Conservation (phyloP, 345 rosid genomes). For the Viola odorata region DNA sequence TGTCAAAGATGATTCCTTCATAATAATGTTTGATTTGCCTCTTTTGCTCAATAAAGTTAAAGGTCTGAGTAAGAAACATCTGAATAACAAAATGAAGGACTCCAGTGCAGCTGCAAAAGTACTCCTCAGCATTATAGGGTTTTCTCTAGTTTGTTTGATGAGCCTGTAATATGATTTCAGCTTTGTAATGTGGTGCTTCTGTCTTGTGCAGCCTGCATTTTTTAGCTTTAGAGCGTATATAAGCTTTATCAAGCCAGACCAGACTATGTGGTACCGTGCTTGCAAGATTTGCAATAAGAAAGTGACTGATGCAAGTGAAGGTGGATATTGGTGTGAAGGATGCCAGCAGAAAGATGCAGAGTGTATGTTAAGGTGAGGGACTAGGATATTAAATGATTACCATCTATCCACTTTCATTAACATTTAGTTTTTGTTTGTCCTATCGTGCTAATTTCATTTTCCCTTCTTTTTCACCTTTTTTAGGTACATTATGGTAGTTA, state of each 20-base stretch:
- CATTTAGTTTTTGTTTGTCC: neutral
- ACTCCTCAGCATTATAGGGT: too few species aligned
- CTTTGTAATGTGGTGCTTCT: neutral
- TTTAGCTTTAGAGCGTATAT: slow-evolving; percentile 58
- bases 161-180: neutral
- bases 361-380: slow-evolving; percentile 60
- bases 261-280: slow-evolving; percentile 92
- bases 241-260: slow-evolving; percentile 82
- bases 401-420: neutral
- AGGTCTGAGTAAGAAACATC: too few species aligned
- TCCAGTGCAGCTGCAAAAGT: too few species aligned
- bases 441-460: neutral
- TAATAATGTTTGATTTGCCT: neutral
- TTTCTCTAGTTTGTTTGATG: neutral
- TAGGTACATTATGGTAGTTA: slow-evolving; percentile 74
- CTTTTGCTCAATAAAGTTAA: too few species aligned
- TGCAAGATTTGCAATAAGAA: slow-evolving; percentile 95
- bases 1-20: neutral
- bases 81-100: too few species aligned
- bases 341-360: slow-evolving; percentile 86
- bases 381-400: neutral
- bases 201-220: slow-evolving; percentile 60
- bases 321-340: slow-evolving; percentile 97
- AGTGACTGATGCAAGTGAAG: slow-evolving; percentile 75
- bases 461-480: neutral